Conservation (phyloP, 2,329 filamentous ascomycete species). For the Talaromyces albobiverticillius region DNA sequence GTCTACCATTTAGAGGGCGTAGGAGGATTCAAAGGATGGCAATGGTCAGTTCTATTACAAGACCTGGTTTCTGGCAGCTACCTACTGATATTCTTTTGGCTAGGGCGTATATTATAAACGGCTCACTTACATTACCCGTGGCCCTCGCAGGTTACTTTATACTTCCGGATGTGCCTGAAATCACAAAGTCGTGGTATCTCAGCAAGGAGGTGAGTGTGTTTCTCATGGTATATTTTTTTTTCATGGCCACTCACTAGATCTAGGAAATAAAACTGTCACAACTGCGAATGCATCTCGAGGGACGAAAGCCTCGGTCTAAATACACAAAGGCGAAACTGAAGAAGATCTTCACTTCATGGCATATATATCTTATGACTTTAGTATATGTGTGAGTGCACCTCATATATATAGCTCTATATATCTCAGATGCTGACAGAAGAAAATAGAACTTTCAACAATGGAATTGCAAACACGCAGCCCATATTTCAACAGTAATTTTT, state of each 20-base stretch:
- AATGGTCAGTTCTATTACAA: slow-evolving; percentile 36
- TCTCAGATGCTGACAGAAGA: neutral
- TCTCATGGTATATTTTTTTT: neutral
- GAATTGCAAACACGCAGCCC: slow-evolving; percentile 50
- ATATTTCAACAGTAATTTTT: slow-evolving; percentile 50
- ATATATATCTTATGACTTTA: slow-evolving; percentile 58
- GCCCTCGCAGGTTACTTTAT: slow-evolving; percentile 50
- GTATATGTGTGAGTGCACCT: slow-evolving; percentile 52
- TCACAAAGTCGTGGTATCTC: slow-evolving; percentile 50
- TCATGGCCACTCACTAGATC: neutral
- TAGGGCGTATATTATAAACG: slow-evolving; percentile 33
- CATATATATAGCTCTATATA: neutral
- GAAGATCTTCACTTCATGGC: slow-evolving; percentile 63
- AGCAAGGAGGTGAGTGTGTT: slow-evolving; percentile 31
- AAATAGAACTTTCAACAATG: slow-evolving; percentile 59
- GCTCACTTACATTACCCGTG: slow-evolving; percentile 52
- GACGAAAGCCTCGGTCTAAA: slow-evolving; percentile 43
- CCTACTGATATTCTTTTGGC: neutral
- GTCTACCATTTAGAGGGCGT: slow-evolving; percentile 50
- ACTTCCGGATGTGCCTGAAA: slow-evolving; percentile 52
- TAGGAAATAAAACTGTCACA: slow-evolving; percentile 46
- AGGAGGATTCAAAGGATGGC: slow-evolving; percentile 52
- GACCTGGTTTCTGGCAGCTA: too few relatives aligned
- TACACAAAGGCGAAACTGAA: slow-evolving; percentile 54
- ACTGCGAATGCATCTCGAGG: slow-evolving; percentile 51